Evolutionary conservation across 352 stramenopile genomes (phyloP), one percentile per base, ranked within the genome.

Genomic region (Phytophthora pini): DNA sequence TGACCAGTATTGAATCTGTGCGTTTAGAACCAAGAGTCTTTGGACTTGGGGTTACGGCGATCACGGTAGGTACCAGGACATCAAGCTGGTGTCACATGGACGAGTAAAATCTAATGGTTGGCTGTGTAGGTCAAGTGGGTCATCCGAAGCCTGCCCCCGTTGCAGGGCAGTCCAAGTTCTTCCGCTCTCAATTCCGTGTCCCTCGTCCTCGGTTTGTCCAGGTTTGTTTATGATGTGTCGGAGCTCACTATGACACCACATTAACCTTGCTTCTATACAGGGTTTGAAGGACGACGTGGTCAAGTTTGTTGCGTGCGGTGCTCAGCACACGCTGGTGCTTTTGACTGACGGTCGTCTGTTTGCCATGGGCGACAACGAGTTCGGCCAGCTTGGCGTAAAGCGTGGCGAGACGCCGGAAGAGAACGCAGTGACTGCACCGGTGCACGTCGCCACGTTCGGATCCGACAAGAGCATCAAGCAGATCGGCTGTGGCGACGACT

Each of bases 11-110:
- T 64, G 2, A 50, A 29, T 49, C 8, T 47, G 26, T 61, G 10
- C 65, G 44, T 27, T 46, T 31, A 94, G 84, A 43, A 90, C 84
- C 29, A 80, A 76, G 20, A 77, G 86, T 10, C 54, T 91, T 9
- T 94, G 86, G 86, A 88, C 79, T 10, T 94, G 86, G 86, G 86
- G 86, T 7, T 89, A 82, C 44, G 86, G 86, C 29, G 82, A 94
- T 51, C 66, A 69, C 13, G 81, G 77, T 74, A 59, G n/a, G 56
- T 7, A 26, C 56, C 1, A 22, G 48, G 15, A 11, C 46, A 29
- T n/a, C 9, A 13, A 31, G 17, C 11, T 39, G 5, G 8, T 17
- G 36, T 2, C 4, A 9, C n/a, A 12, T 26, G 46, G 3, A 56
- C 56, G 20, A 50, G 48, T 36, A 22, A 27, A 39, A 40, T 0